Conservation (phyloP, 306 rosid genomes). For the Neltuma alba region DNA sequence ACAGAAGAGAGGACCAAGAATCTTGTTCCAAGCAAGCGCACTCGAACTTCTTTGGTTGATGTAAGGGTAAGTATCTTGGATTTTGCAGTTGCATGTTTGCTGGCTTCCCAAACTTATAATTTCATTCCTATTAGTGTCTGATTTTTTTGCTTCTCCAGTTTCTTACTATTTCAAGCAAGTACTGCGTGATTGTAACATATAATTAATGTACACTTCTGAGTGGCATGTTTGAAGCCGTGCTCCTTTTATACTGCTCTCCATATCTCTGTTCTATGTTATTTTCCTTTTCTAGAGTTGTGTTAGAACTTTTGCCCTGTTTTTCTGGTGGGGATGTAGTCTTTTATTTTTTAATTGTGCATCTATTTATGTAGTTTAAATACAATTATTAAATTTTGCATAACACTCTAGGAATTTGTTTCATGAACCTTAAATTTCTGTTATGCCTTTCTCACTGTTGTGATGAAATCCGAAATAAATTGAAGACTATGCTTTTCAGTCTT, state of each 20-base stretch:
- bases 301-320: constrained; percentile 22
- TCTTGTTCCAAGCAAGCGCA: constrained; percentile 84
- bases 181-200: background rate
- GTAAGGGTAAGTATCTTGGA: constrained; percentile 60
- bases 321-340: background rate
- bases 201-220: background rate
- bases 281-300: constrained; percentile 32
- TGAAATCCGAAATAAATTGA: constrained; percentile 21
- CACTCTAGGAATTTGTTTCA: constrained; percentile 33
- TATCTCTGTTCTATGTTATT: constrained; percentile 28
- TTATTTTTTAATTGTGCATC: background rate
- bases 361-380: background rate
- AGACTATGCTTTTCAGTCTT: background rate
- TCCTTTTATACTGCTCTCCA: constrained; percentile 11
- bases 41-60: constrained; percentile 93
- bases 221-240: constrained; percentile 35
- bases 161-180: constrained; percentile 27
- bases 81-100: constrained; percentile 23
- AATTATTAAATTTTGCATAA: constrained; percentile 1
- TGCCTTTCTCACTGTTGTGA: constrained; percentile 26
- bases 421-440: constrained; percentile 24
- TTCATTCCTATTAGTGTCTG: constrained; percentile 15
- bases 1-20: constrained; percentile 77
- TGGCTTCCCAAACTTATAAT: constrained; percentile 8
- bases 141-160: constrained; percentile 29